Evolutionary conservation across 2,329 filamentous ascomycete genomes (phyloP), one percentile per base, ranked within the genome.

Genomic region (Boeremia exigua): DNA sequence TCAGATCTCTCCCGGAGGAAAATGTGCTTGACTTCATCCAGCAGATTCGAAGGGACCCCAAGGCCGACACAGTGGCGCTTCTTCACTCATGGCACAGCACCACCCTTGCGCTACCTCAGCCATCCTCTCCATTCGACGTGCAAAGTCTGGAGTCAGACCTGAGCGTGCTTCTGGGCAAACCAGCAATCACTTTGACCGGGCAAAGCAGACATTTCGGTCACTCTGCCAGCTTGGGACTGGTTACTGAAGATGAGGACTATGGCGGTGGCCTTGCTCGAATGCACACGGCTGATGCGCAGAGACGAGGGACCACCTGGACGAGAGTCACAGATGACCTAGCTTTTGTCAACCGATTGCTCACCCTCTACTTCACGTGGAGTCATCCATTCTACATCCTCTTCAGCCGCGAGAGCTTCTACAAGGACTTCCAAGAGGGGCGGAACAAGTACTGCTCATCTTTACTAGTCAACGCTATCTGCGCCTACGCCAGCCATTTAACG

Each of bases 331-430:
- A 72, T 3, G 86, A 90, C 60, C 65, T 78, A 11, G 75, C 71
- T 11, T 80, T 90, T 28, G 84, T 90, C 1, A 80, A 86, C 58
- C 86, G 88, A 63, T 78, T 90, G 9, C 75, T 90, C 48, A 80
- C 83, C 0, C 77, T 90, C 29, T 91, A 90, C 74, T 91, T 91
- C 62, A 64, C 64, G 11, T 89, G 87, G 77, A 91, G 88, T 84
- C 90, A 92, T 69, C 87, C 89, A 2, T 91, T 88, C 11, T 91
- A 90, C 73, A 85, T 88, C 3, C 85, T 89, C 2, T 81, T 92
- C 39, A 89, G 86, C 67, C 88, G 89, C 67, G 86, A 90, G 63
- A 84, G 88, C 66, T 91, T 91, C 64, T 77, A 88, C 54, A 80
- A 81, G 47, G 88, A 91, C 70, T 90, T 89, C 66, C 76, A 79